A percentile compares a stretch with the other conserved stretches of the same genome.
These are phyloP conservation scores for Aspergillus neoniger DNA, from an alignment of 2,329 filamentous ascomycete species.

Conservation along the genomic window DNA sequence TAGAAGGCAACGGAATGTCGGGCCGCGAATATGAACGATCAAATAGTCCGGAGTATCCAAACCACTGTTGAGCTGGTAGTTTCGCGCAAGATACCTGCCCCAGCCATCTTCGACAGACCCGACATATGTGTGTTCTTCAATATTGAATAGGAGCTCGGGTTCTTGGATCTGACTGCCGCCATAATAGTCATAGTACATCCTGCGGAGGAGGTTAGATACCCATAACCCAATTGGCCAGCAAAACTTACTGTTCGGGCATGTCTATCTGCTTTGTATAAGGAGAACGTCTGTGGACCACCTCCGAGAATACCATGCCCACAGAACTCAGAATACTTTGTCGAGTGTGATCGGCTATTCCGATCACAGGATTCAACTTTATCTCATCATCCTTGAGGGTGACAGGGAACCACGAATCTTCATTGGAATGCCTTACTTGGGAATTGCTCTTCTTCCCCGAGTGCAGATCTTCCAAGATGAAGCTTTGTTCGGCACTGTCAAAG, in stretches of 20 bases:
- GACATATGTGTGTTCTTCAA: slow-evolving; percentile 14
- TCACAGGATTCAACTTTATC: slow-evolving; percentile 12
- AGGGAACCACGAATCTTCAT: not conserved
- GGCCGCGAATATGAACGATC: not conserved
- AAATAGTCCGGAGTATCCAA: not conserved
- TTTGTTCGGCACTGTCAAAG: not conserved
- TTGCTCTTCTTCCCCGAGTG: slow-evolving; percentile 9
- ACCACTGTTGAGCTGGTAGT: not conserved
- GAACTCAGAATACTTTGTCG: slow-evolving; percentile 14
- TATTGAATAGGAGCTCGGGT: slow-evolving; percentile 8
- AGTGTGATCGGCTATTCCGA: slow-evolving; percentile 12
- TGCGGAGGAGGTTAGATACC: not conserved
- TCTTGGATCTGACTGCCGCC: not conserved
- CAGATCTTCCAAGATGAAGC: slow-evolving; percentile 15
- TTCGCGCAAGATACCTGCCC: slow-evolving; percentile 11
- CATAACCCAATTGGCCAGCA: not conserved
- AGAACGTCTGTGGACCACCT: not conserved
- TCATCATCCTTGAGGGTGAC: not conserved
- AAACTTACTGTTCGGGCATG: slow-evolving; percentile 7
- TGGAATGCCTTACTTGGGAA: not conserved
- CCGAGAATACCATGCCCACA: slow-evolving; percentile 2
- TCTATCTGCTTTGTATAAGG: not conserved
- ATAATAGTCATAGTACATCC: not conserved
- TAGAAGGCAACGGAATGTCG: slow-evolving; percentile 14
- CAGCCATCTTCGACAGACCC: slow-evolving; percentile 18